Conservation (phyloP, 139 green algal genomes). For the Limnomonas spitsbergensis region DNA sequence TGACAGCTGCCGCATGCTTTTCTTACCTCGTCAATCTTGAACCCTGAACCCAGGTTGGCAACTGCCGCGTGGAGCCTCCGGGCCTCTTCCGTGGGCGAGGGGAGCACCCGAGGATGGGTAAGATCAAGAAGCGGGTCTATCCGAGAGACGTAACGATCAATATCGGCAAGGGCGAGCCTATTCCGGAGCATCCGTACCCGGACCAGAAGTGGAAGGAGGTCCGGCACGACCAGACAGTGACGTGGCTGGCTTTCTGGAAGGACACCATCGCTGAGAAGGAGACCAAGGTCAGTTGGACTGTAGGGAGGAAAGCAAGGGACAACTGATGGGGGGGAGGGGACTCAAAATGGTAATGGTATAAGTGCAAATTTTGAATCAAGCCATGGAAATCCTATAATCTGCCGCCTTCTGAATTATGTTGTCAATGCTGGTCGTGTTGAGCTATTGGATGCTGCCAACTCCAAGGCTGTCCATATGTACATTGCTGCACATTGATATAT, state of each 20-base stretch:
- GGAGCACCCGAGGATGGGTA: constrained; percentile 98
- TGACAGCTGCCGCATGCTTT: too few relatives aligned
- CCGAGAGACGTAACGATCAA: constrained; percentile 97
- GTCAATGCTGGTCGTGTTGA: too few relatives aligned
- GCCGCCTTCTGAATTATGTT: too few relatives aligned
- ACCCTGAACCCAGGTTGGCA: constrained; percentile 97
- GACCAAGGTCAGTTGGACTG: constrained; percentile 54
- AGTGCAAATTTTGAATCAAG: not conserved
- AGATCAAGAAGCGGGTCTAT: constrained; percentile 92
- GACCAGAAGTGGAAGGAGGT: constrained; percentile 73
- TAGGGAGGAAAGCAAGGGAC: too few relatives aligned
- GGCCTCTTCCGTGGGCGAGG: constrained; percentile 95
- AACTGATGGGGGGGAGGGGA: too few relatives aligned
- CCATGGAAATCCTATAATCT: not conserved
- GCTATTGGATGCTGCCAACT: too few relatives aligned
- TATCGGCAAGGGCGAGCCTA: constrained; percentile 75
- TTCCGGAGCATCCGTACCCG: constrained; percentile 85
- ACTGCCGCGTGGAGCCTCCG: constrained; percentile 97
- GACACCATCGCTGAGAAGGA: constrained; percentile 89
- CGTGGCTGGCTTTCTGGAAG: constrained; percentile 97
- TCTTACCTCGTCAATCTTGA: too few relatives aligned
- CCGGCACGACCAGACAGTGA: constrained; percentile 90
- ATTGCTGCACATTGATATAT: too few relatives aligned
- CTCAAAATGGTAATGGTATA: too few relatives aligned
- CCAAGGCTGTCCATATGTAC: too few relatives aligned